A percentile compares a stretch with the other conserved stretches of the same genome.
Evolutionary conservation across 768 basidiomycete species (phyloP).

Genomic region (Pulveroboletus sp.): DNA sequence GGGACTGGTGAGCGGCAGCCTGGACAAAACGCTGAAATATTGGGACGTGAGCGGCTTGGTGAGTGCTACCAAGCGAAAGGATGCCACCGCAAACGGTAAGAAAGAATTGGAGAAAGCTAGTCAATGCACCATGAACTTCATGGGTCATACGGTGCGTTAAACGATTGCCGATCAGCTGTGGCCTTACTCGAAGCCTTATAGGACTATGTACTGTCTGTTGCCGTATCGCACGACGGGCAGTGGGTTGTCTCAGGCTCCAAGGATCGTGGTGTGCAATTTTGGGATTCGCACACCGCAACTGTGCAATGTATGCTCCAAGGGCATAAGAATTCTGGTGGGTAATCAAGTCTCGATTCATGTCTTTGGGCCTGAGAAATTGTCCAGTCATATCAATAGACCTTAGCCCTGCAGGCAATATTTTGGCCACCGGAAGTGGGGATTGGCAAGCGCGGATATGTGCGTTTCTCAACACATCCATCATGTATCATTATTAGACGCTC

Average conservation of each 20-base stretch:
- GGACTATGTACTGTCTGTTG: conserved; percentile 72
- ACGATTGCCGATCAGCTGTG: background rate
- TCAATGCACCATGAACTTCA: conserved; percentile 76
- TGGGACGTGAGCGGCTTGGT: conserved; percentile 61
- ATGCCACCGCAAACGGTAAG: conserved; percentile 38
- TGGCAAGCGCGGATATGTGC: conserved; percentile 67
- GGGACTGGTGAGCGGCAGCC: conserved; percentile 82
- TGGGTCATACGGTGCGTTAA: conserved; percentile 73
- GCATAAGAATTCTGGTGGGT: conserved; percentile 61
- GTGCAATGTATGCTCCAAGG: conserved; percentile 92
- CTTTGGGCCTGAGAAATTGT: conserved; percentile 6
- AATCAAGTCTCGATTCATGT: background rate
- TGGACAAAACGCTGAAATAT: conserved; percentile 84
- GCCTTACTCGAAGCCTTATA: conserved; percentile 19
- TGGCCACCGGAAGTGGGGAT: conserved; percentile 71
- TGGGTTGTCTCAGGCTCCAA: conserved; percentile 96
- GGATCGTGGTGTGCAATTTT: conserved; percentile 94
- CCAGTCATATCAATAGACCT: conserved; percentile 71
- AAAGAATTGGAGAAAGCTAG: conserved; percentile 48
- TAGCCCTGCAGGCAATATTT: conserved; percentile 51
- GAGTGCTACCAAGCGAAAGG: conserved; percentile 31
- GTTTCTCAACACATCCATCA: conserved; percentile 17
- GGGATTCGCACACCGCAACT: conserved; percentile 72
- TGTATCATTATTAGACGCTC: background rate
- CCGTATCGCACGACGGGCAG: conserved; percentile 86